These are phyloP conservation scores for Coemansia sp. DNA, from an alignment of 192 early-diverging fungal species.

Conservation along the genomic window DNA sequence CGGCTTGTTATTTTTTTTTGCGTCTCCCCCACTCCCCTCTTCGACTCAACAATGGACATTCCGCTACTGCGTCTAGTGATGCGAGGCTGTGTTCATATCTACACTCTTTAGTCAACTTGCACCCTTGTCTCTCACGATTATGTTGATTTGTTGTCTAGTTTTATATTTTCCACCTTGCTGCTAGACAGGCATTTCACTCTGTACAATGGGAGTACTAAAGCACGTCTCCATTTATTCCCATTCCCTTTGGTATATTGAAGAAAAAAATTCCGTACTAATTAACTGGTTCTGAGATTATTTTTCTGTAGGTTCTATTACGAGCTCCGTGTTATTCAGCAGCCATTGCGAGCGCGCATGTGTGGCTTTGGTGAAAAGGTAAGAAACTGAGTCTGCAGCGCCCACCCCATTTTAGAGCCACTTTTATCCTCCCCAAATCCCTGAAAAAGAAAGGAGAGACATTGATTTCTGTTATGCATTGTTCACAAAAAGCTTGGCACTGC, in stretches of 20 bases:
- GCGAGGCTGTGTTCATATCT: neutral
- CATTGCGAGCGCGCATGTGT: slow-evolving; percentile 66
- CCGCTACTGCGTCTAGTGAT: neutral
- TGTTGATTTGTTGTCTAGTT: neutral
- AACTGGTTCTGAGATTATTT: neutral
- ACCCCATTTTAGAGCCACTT: neutral
- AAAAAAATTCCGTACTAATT: neutral
- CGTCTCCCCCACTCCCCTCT: neutral
- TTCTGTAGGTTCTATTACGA: slow-evolving; percentile 57
- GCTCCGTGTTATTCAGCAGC: slow-evolving; percentile 66
- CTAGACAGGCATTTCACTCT: neutral
- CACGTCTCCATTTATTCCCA: neutral
- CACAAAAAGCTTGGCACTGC: neutral
- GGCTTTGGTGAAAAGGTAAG: slow-evolving; percentile 71
- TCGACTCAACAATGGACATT: neutral
- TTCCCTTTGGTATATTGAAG: neutral
- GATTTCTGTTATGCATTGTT: neutral
- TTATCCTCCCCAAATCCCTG: neutral
- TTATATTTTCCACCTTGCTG: neutral
- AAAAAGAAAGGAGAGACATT: neutral
- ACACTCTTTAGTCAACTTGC: neutral
- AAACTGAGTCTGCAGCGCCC: neutral
- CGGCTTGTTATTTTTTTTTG: neutral
- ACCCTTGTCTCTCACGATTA: neutral
- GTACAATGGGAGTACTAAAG: neutral